Evolutionary conservation across 225 moss, liverwort and hornwort species (phyloP), one percentile per base, ranked within the genome.

Genomic region (Lunularia cruciata): DNA sequence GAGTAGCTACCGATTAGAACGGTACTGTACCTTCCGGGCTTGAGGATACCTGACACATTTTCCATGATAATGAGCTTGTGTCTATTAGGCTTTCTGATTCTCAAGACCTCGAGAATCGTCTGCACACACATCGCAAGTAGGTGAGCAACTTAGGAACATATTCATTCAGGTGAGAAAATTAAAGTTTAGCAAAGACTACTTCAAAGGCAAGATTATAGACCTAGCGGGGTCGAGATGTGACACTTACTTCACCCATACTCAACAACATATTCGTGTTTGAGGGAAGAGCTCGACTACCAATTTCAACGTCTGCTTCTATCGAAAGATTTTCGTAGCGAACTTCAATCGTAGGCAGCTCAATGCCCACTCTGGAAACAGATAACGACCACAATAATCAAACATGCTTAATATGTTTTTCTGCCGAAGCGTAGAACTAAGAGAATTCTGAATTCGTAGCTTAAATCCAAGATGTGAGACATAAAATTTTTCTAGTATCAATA

Each of bases 261-360:
- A 49, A 14, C 38, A 70, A 1, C 0, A 43, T 28, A 26, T 94
- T 94, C 60, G 46, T 63, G 42, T 90, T 85, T 7, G 87, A 88
- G 25, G 93, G 93, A 47, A 94, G 72, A 59, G 90, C 86, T 46
- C 93, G 81, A 63, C 79, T 73, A 2, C 87, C 90, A 20, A 90
- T 74, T 39, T 80, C 60, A 35, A 82, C 78, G 60, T 87, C 75
- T 12, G 87, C 90, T 34, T 90, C 83, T n/a, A 94, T 78, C 16
- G 75, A 79, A 55, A 88, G 59, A 46, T 89, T 82, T 51, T 88
- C 81, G 30, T 86, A 90, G 20, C 90, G 74, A 31, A 94, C 88
- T 60, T 90, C 93, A 14, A 89, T 79, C 0, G 82, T 88, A 1
- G 90, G 93, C 0, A 87, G 72, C 75, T 86, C 74, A 39, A 94